Evolutionary conservation across 208 protist species (phyloP).

Genomic region (Angomonas deanei): DNA sequence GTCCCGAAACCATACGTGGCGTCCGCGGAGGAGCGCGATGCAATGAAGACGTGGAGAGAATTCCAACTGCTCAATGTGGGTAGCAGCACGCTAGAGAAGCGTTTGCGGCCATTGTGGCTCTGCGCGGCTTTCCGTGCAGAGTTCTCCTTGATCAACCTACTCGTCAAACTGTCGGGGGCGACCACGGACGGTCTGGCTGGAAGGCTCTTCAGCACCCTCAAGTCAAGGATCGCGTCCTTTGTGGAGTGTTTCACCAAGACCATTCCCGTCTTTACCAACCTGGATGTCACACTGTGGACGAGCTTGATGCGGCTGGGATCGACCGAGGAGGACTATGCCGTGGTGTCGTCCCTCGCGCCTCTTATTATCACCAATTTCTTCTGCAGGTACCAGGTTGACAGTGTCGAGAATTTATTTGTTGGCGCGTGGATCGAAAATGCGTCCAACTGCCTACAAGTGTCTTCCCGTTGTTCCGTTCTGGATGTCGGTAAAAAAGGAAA

Average conservation of each 20-base stretch:
- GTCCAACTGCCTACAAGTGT: slow-evolving; percentile 41
- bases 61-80: background rate
- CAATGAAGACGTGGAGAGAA: slow-evolving; percentile 26
- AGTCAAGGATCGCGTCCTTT: slow-evolving; percentile 20
- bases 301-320: slow-evolving; percentile 27
- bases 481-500: slow-evolving; percentile 38
- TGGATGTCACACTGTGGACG: slow-evolving; percentile 64
- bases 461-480: slow-evolving; percentile 39
- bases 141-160: slow-evolving; percentile 51
- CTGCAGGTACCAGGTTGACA: slow-evolving; percentile 44
- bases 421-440: slow-evolving; percentile 58
- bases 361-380: slow-evolving; percentile 58
- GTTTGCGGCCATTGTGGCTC: slow-evolving; percentile 55
- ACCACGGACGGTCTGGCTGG: slow-evolving; percentile 5
- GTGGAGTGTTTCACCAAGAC: slow-evolving; percentile 46
- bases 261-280: slow-evolving; percentile 39
- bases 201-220: background rate
- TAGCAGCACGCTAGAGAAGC: background rate
- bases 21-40: slow-evolving; percentile 62
- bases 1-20: slow-evolving; percentile 60
- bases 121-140: slow-evolving; percentile 67
- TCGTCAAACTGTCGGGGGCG: slow-evolving; percentile 26
- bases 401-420: slow-evolving; percentile 31
- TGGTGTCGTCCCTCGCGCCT: slow-evolving; percentile 38
- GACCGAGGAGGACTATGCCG: slow-evolving; percentile 3